These are phyloP conservation scores for Termitomyces sp. DNA, from an alignment of 768 basidiomycete species.

Conservation along the genomic window DNA sequence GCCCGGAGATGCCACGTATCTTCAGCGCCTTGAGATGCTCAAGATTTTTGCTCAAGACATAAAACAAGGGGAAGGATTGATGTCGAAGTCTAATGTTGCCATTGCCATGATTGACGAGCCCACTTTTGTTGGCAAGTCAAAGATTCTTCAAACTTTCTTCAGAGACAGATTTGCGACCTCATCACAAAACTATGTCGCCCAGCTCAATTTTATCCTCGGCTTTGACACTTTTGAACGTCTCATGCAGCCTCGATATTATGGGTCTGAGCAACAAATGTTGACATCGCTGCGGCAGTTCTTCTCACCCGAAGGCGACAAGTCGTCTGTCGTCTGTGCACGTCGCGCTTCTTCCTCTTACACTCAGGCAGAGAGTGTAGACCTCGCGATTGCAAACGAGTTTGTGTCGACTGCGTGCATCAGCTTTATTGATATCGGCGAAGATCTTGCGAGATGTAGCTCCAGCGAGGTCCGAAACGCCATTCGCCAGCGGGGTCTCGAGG, in stretches of 20 bases:
- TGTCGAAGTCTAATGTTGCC: constrained; percentile 46
- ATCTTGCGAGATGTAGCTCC: constrained; percentile 60
- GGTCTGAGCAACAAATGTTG: constrained; percentile 49
- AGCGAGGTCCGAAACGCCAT: constrained; percentile 56
- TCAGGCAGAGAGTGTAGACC: constrained; percentile 7
- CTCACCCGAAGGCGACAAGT: constrained; percentile 44
- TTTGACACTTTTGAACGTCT: constrained; percentile 83
- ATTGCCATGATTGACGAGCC: constrained; percentile 85
- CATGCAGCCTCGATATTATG: constrained; percentile 72
- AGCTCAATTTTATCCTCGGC: constrained; percentile 72
- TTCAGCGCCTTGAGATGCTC: constrained; percentile 91
- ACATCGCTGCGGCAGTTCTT: constrained; percentile 55
- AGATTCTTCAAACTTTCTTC: constrained; percentile 49
- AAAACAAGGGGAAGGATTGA: constrained; percentile 5
- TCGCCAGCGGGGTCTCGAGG: constrained; percentile 17
- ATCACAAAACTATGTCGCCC: constrained; percentile 20
- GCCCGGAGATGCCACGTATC: constrained; percentile 63
- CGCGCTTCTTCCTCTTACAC: constrained; percentile 23
- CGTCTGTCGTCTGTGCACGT: constrained; percentile 54
- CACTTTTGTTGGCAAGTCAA: constrained; percentile 82
- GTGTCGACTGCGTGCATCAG: constrained; percentile 45
- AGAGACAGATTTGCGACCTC: constrained; percentile 25
- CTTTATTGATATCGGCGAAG: constrained; percentile 57
- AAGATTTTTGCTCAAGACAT: constrained; percentile 52
- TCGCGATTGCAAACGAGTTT: constrained; percentile 42